phyloP scores from a whole-genome alignment of 2,329 filamentous ascomycete genomes.

The Metarhizium humberi region DNA sequence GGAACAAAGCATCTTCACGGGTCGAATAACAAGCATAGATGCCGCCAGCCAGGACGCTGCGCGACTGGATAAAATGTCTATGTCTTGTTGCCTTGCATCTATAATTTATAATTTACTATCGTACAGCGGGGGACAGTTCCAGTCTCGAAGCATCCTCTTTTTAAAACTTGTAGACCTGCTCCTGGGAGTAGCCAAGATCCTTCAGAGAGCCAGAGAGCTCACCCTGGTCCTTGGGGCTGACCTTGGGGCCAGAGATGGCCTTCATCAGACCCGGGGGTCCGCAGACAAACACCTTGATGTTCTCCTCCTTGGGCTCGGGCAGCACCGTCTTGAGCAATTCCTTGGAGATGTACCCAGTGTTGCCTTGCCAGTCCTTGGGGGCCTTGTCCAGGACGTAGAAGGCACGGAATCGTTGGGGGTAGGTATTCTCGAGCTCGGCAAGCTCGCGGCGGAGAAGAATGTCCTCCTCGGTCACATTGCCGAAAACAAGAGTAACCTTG shows the following conservation, averaged over 20 bases:
- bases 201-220: constrained; percentile 75
- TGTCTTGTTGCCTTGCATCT: too few relatives aligned
- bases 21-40: too few relatives aligned
- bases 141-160: not conserved
- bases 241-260: constrained; percentile 81
- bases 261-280: constrained; percentile 91
- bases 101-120: too few relatives aligned
- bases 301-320: constrained; percentile 81
- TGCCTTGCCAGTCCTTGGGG: constrained; percentile 68
- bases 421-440: constrained; percentile 82
- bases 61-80: too few relatives aligned
- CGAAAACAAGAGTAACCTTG: constrained; percentile 91
- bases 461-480: constrained; percentile 82
- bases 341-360: constrained; percentile 76
- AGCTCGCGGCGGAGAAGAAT: constrained; percentile 86
- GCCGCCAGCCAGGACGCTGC: too few relatives aligned
- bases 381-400: constrained; percentile 88
- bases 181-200: constrained; percentile 58
- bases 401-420: constrained; percentile 87
- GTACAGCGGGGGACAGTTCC: too few relatives aligned
- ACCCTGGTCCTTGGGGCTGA: constrained; percentile 87
- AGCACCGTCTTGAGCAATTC: constrained; percentile 91
- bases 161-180: constrained; percentile 95
- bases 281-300: constrained; percentile 95
- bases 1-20: too few relatives aligned